Conservation (phyloP, 352 stramenopile species). For the Pythium grandisporangium region DNA sequence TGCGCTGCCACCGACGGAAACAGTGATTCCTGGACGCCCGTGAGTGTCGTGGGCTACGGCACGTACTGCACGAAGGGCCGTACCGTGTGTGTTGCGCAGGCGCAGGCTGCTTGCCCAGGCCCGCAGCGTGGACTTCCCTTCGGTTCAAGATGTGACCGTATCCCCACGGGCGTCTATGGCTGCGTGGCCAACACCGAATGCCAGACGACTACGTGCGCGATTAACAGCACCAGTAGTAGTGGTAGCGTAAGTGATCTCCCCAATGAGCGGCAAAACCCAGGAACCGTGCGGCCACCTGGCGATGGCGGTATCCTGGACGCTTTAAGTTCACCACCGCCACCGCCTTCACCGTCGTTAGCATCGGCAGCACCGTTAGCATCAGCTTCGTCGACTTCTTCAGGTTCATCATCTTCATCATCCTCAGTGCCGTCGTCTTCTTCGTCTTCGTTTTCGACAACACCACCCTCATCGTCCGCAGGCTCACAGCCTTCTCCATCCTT, state of each 20-base stretch:
- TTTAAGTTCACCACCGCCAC: neutral
- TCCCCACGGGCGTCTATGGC: conserved; percentile 10
- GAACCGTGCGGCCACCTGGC: no score
- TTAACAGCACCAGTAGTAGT: no score
- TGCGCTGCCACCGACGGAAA: conserved; percentile 11
- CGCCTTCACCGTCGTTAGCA: neutral
- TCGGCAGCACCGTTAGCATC: neutral
- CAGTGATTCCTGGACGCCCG: conserved; percentile 14
- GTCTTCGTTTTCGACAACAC: neutral
- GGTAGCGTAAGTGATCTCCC: no score
- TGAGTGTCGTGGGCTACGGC: conserved; percentile 10
- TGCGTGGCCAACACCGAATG: conserved; percentile 14
- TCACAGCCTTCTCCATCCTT: no score
- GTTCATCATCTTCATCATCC: neutral
- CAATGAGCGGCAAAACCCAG: no score
- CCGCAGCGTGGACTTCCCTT: conserved; percentile 6
- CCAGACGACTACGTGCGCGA: no score
- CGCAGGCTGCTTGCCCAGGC: conserved; percentile 9
- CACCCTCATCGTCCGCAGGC: no score
- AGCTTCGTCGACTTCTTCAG: neutral
- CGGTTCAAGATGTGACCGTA: conserved; percentile 10
- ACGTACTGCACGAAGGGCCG: conserved; percentile 12
- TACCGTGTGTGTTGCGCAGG: conserved; percentile 9
- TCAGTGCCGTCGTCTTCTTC: neutral
- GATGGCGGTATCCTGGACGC: no score